Percentiles rank a stretch among this genome's conserved stretches.
phyloP scores from a whole-genome alignment of 2,329 filamentous ascomycete species.

The Phaeomoniella chlamydospora region DNA sequence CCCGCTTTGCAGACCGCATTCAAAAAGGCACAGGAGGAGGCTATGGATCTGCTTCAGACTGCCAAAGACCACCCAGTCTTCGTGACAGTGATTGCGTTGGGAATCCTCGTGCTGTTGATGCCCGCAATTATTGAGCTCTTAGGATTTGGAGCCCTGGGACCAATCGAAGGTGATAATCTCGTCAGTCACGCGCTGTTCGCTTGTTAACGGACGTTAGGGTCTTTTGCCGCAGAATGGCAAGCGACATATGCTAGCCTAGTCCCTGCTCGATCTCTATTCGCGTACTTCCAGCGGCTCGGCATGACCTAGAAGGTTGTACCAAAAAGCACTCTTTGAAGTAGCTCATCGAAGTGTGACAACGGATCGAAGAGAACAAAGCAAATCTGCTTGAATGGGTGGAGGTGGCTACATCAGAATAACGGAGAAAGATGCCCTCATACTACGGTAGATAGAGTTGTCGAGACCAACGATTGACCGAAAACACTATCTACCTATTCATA shows the following conservation, averaged over 20 bases:
- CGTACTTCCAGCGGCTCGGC: slow-evolving; percentile 26
- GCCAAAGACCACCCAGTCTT: slow-evolving; percentile 12
- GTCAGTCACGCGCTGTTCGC: not conserved
- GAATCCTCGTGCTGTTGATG: slow-evolving; percentile 10
- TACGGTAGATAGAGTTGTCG: no score
- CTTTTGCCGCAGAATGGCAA: slow-evolving; percentile 27
- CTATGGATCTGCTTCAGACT: no score
- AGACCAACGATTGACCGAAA: no score
- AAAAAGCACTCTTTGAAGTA: no score
- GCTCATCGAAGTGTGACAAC: no score
- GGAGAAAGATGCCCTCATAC: no score
- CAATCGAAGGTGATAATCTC: slow-evolving; percentile 9
- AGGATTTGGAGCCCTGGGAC: slow-evolving; percentile 14
- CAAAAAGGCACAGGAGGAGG: slow-evolving; percentile 7
- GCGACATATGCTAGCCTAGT: slow-evolving; percentile 21
- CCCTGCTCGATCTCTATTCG: slow-evolving; percentile 24
- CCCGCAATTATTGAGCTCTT: slow-evolving; percentile 14
- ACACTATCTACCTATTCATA: no score
- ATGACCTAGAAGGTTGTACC: slow-evolving; percentile 17
- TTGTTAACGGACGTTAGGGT: slow-evolving; percentile 7
- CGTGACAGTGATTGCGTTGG: slow-evolving; percentile 12
- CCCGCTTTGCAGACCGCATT: slow-evolving; percentile 7
- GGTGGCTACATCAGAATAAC: no score
- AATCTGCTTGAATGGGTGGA: no score
- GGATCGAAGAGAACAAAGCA: no score